phyloP scores from a whole-genome alignment of 2,329 filamentous ascomycete genomes.

The Hypoxylon sp. region DNA sequence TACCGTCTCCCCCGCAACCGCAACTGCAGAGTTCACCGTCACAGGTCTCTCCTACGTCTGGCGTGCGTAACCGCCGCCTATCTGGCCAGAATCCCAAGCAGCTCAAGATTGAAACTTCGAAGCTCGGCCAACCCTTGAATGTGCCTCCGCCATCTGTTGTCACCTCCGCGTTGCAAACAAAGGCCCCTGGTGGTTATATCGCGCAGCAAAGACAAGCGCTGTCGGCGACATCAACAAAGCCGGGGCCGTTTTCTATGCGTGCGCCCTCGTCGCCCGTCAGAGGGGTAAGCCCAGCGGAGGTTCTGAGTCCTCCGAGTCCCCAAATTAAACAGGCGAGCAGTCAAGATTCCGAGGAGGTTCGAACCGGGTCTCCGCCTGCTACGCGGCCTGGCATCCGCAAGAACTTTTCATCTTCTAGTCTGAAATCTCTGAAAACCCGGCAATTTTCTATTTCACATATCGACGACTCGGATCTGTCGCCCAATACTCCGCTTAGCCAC shows the following conservation, averaged over 20 bases:
- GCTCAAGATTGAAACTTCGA: conserved; percentile 86
- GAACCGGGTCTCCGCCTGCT: conserved; percentile 69
- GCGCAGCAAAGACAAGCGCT: conserved; percentile 61
- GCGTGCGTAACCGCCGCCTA: conserved; percentile 81
- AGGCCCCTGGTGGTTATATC: conserved; percentile 56
- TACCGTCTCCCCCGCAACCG: conserved; percentile 66
- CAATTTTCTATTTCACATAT: conserved; percentile 77
- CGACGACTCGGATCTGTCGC: conserved; percentile 77
- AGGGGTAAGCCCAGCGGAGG: conserved; percentile 46
- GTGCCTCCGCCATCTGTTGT: conserved; percentile 46
- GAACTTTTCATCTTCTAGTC: conserved; percentile 78
- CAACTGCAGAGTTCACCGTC: conserved; percentile 61
- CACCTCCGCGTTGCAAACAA: conserved; percentile 49
- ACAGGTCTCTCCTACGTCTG: conserved; percentile 55
- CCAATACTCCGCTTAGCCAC: conserved; percentile 80
- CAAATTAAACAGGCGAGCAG: conserved; percentile 51
- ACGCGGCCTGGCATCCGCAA: conserved; percentile 69
- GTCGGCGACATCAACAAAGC: conserved; percentile 56
- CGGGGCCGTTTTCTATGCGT: conserved; percentile 54
- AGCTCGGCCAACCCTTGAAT: conserved; percentile 51
- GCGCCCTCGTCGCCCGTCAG: conserved; percentile 56
- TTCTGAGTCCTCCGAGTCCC: conserved; percentile 53
- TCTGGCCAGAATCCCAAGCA: conserved; percentile 86
- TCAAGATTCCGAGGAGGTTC: conserved; percentile 58
- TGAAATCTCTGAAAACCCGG: conserved; percentile 79